These are phyloP conservation scores for Dichomitus squalens DNA, from an alignment of 1,284 basidiomycete species.

Conservation along the genomic window DNA sequence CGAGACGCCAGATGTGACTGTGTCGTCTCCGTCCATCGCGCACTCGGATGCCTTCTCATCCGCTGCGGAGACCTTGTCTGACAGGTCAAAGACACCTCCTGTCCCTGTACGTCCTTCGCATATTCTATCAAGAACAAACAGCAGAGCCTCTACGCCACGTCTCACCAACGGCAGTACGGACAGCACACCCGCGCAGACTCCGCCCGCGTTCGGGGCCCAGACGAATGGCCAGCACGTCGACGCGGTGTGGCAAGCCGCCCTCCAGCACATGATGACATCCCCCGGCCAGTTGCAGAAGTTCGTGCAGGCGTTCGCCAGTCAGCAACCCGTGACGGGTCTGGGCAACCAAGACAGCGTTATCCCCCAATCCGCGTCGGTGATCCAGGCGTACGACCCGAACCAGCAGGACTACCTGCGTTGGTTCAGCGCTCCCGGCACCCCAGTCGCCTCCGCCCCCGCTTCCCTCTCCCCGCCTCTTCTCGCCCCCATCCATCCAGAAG, in stretches of 20 bases:
- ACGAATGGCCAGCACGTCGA: constrained; percentile 37
- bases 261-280: constrained; percentile 61
- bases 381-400: constrained; percentile 35
- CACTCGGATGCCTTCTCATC: constrained; percentile 34
- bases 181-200: not conserved
- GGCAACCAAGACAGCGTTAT: constrained; percentile 7
- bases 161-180: constrained; percentile 5
- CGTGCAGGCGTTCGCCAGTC: constrained; percentile 54
- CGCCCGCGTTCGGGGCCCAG: constrained; percentile 24
- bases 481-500: constrained; percentile 23
- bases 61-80: constrained; percentile 8
- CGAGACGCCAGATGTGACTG: constrained; percentile 32
- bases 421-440: constrained; percentile 20
- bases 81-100: constrained; percentile 11
- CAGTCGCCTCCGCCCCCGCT: constrained; percentile 21
- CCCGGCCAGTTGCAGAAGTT: constrained; percentile 74
- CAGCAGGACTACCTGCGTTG: constrained; percentile 23
- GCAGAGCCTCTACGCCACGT: constrained; percentile 15
- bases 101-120: constrained; percentile 17
- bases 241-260: constrained; percentile 59
- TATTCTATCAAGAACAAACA: constrained; percentile 20
- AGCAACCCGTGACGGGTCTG: constrained; percentile 31
- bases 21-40: constrained; percentile 24
- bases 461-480: constrained; percentile 22
- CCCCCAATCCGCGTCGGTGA: constrained; percentile 13